phyloP scores from a whole-genome alignment of 306 rosid species.

The Vigna mungo region DNA sequence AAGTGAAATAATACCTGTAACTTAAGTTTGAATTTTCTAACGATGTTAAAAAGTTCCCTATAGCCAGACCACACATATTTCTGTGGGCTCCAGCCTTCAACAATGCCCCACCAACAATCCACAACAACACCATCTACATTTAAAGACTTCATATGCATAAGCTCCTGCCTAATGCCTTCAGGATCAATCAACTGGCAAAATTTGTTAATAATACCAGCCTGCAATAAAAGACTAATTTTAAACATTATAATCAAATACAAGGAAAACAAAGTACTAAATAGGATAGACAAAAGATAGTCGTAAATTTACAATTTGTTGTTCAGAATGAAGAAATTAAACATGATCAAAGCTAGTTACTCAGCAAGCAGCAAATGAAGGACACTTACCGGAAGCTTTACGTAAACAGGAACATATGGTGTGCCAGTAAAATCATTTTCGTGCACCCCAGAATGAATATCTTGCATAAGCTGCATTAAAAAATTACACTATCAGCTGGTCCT shows the following conservation, averaged over 20 bases:
- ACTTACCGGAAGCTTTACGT: constrained; percentile 78
- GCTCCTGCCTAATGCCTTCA: constrained; percentile 79
- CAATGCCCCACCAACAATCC: constrained; percentile 99
- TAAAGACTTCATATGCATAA: constrained; percentile 74
- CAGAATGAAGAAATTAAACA: constrained; percentile 24
- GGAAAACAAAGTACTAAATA: constrained; percentile 33
- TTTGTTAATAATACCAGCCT: constrained; percentile 81
- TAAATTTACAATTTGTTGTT: constrained; percentile 19
- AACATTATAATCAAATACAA: constrained; percentile 25
- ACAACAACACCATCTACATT: constrained; percentile 83
- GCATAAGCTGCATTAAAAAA: constrained; percentile 76
- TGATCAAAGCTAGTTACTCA: constrained; percentile 16
- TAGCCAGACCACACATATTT: constrained; percentile 96
- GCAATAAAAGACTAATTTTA: constrained; percentile 51
- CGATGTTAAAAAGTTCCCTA: constrained; percentile 78
- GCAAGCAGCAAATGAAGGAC: constrained; percentile 35
- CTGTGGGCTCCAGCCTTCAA: constrained; percentile 90
- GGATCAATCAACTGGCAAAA: constrained; percentile 92
- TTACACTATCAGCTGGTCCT: constrained; percentile 43
- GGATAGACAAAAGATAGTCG: constrained; percentile 34
- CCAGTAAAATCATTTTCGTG: constrained; percentile 67
- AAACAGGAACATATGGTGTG: constrained; percentile 86
- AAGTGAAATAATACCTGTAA: constrained; percentile 70
- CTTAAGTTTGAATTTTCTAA: constrained; percentile 81
- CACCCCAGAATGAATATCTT: constrained; percentile 72